Evolutionary conservation across 2,329 filamentous ascomycete species (phyloP).

Genomic region (Ceratocystis alfenasii): DNA sequence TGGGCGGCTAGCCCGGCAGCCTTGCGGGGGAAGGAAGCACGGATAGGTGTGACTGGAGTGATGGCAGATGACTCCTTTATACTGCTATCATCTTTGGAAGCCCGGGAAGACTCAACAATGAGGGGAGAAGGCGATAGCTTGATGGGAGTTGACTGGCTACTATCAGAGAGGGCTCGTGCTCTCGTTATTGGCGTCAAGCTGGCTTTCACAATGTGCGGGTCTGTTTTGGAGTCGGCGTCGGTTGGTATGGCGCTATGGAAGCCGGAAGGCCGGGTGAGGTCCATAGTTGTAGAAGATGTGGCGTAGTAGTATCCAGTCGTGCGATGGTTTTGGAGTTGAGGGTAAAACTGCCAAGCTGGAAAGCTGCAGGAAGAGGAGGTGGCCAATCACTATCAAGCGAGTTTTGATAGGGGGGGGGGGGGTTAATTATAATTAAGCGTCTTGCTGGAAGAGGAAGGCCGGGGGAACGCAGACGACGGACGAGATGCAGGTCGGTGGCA

Average conservation of each 20-base stretch:
- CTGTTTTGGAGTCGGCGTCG: conserved; percentile 5
- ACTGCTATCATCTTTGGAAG: conserved; percentile 56
- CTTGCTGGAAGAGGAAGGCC: neutral
- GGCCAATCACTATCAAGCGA: neutral
- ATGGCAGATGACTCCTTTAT: conserved; percentile 33
- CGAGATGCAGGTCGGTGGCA: neutral
- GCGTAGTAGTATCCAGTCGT: neutral
- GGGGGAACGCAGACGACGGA: neutral
- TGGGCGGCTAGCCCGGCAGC: conserved; percentile 26
- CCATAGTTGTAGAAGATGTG: conserved; percentile 8
- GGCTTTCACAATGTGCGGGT: neutral
- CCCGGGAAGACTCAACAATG: conserved; percentile 41
- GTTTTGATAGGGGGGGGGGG: neutral
- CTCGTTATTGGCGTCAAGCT: conserved; percentile 5
- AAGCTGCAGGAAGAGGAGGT: neutral
- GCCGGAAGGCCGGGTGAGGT: neutral
- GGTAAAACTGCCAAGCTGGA: too few species aligned
- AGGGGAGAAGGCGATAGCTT: conserved; percentile 47
- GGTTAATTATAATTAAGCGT: conserved; percentile 1
- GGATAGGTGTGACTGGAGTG: conserved; percentile 58
- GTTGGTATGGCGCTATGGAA: conserved; percentile 8
- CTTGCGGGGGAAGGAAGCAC: conserved; percentile 49
- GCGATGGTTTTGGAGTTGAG: neutral
- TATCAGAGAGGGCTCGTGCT: conserved; percentile 20
- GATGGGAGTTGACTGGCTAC: conserved; percentile 34